phyloP scores from a whole-genome alignment of 2,329 filamentous ascomycete species.

The Trichoderma sp. region DNA sequence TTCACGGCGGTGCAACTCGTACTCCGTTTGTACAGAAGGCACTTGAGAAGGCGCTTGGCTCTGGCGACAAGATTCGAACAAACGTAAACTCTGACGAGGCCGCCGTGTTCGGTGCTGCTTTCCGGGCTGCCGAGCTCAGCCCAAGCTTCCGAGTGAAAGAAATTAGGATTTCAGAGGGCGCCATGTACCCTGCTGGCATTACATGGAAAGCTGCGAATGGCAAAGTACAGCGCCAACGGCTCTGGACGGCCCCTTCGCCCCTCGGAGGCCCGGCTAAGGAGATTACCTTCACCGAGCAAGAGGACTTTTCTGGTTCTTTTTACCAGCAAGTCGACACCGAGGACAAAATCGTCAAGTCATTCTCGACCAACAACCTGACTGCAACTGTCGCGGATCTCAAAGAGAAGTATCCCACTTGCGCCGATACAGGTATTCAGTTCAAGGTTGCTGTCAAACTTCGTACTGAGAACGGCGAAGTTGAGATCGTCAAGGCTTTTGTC shows the following conservation, averaged over 20 bases:
- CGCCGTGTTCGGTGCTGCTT: constrained; percentile 91
- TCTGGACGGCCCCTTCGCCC: constrained; percentile 76
- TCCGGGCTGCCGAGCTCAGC: constrained; percentile 87
- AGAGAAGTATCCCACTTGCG: constrained; percentile 70
- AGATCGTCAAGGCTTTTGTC: constrained; percentile 70
- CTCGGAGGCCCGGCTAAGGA: constrained; percentile 77
- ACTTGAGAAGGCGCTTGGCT: constrained; percentile 72
- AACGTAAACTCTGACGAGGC: constrained; percentile 98
- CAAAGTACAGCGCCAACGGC: constrained; percentile 72
- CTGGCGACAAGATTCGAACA: constrained; percentile 74
- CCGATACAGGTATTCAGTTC: constrained; percentile 71
- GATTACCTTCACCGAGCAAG: constrained; percentile 74
- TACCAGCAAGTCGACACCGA: constrained; percentile 64
- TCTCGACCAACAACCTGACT: constrained; percentile 83
- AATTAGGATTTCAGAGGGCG: constrained; percentile 76
- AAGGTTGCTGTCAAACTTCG: constrained; percentile 74
- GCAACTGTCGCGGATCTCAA: constrained; percentile 74
- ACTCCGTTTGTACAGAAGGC: constrained; percentile 93
- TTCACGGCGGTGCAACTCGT: constrained; percentile 84
- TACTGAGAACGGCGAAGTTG: constrained; percentile 72
- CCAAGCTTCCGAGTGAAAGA: constrained; percentile 98
- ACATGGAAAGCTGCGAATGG: constrained; percentile 68
- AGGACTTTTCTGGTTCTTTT: constrained; percentile 78
- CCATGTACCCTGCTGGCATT: constrained; percentile 70
- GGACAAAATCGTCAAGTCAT: constrained; percentile 60